Evolutionary conservation across 176 grass and related monocot species (phyloP).

Genomic region (Neostapfia colusana): DNA sequence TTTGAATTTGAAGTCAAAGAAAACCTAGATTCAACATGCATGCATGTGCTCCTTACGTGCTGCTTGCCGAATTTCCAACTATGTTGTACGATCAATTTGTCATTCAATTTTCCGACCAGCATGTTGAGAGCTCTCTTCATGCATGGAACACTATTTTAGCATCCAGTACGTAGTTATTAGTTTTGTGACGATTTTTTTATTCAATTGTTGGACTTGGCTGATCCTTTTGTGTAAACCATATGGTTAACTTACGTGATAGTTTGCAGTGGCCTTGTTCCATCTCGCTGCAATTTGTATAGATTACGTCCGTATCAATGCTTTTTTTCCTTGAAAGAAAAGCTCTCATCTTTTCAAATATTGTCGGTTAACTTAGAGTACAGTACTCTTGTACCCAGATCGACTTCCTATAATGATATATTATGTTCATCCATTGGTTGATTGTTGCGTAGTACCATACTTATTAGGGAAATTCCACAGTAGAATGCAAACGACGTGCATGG

Average conservation of each 20-base stretch:
- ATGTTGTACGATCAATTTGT: not conserved
- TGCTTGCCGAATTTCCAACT: not conserved
- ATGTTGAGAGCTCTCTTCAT: not conserved
- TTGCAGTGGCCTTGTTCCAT: not conserved
- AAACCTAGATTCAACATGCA: slow-evolving; percentile 3
- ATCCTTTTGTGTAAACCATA: not conserved
- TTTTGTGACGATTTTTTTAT: not conserved
- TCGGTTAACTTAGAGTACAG: too few relatives aligned
- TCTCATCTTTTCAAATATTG: too few relatives aligned
- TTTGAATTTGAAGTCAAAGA: slow-evolving; percentile 42
- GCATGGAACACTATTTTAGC: not conserved
- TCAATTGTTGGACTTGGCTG: not conserved
- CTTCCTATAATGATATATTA: too few relatives aligned
- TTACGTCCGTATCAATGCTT: not conserved
- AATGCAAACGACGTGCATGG: too few relatives aligned
- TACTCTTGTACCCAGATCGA: too few relatives aligned
- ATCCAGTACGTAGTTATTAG: not conserved
- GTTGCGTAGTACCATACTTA: too few relatives aligned
- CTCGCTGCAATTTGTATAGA: not conserved
- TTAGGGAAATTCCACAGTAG: too few relatives aligned
- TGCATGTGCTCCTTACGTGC: not conserved
- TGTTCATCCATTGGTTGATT: too few relatives aligned
- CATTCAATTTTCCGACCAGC: not conserved
- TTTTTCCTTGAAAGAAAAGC: not conserved
- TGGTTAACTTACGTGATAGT: too few relatives aligned